phyloP scores from a whole-genome alignment of 306 rosid genomes.

The Abrus pulchellus region DNA sequence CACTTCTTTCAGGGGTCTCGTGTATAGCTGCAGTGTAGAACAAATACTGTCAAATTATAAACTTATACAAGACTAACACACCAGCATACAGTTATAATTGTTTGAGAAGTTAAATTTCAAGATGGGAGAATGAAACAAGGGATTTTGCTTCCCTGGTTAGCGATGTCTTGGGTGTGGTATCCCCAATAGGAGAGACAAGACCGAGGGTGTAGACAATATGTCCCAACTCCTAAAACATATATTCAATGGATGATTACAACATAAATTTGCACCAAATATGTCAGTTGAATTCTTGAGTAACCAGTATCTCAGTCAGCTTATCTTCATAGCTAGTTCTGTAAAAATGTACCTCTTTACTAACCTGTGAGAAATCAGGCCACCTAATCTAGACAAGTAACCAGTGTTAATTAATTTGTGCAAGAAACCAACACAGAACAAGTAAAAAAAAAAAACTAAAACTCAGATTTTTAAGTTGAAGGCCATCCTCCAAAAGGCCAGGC shows the following conservation, averaged over 20 bases:
- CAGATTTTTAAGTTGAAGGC: neutral
- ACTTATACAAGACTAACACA: constrained; percentile 7
- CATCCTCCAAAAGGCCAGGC: neutral
- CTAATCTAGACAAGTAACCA: neutral
- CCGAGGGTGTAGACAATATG: neutral
- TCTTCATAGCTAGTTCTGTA: constrained; percentile 13
- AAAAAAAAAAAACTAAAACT: neutral
- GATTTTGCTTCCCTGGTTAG: neutral
- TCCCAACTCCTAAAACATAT: constrained; percentile 13
- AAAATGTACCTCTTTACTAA: constrained; percentile 18
- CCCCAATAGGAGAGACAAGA: constrained; percentile 1
- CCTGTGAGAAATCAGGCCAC: constrained; percentile 2
- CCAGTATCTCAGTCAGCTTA: constrained; percentile 8
- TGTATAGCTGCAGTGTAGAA: constrained; percentile 66
- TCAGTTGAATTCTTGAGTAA: neutral
- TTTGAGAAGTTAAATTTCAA: constrained; percentile 27
- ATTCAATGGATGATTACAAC: neutral
- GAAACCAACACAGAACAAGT: neutral
- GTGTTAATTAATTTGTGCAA: neutral
- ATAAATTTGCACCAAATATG: constrained; percentile 4
- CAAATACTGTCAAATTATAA: constrained; percentile 29
- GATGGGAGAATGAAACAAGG: constrained; percentile 8
- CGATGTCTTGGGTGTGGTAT: constrained; percentile 8
- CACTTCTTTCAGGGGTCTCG: constrained; percentile 59
- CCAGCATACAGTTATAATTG: constrained; percentile 8